Evolutionary conservation across 2,329 filamentous ascomycete species (phyloP), one percentile per base, ranked within the genome.

Genomic region (Phyllosticta citrichinensis): DNA sequence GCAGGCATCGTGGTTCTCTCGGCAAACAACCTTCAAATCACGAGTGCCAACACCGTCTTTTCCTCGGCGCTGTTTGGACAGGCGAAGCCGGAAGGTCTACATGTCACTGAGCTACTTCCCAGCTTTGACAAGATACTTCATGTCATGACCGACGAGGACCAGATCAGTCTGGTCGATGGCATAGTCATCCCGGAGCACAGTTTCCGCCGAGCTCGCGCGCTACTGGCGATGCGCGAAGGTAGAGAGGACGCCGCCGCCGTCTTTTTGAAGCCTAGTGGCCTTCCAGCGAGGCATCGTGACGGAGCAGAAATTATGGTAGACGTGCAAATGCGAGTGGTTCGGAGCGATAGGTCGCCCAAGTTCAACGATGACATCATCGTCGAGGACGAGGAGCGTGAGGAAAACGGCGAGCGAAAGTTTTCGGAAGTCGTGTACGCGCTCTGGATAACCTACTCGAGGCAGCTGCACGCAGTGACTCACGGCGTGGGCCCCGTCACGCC

Each of bases 131-230:
- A 86, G 65, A 86, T 96, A 53, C 77, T 99, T 56, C 80, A 85
- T 52, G 85, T 95, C 27, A 79, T 99, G 68, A 90, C 85, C 4
- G 88, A 96, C 60, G 91, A 97, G 70, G 92, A 99, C 67, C 86
- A 89, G 51, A 81, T 97, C 57, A 81, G 86, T 57, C 79, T 97
- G 25, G 82, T 88, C 11, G 94, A 99, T 72, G 94, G 94, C n/a
- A 92, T 97, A 68, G 92, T 99, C 17, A 88, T 99, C 61, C 92
- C 94, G 1, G 94, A 99, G 73, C 92, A 97, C 71, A 95, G 90
- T 69, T 97, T 99, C 76, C 86, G 94, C 62, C 87, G 92, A 66
- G 94, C 94, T 6, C 84, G 91, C 62, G 91, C 91, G 3, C 83
- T 96, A 58, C 81, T 96, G 24, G 88, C 89, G 2, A 80, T 97